Evolutionary conservation across 495 filamentous ascomycete species (phyloP).

Genomic region (Xylaria nigripes): DNA sequence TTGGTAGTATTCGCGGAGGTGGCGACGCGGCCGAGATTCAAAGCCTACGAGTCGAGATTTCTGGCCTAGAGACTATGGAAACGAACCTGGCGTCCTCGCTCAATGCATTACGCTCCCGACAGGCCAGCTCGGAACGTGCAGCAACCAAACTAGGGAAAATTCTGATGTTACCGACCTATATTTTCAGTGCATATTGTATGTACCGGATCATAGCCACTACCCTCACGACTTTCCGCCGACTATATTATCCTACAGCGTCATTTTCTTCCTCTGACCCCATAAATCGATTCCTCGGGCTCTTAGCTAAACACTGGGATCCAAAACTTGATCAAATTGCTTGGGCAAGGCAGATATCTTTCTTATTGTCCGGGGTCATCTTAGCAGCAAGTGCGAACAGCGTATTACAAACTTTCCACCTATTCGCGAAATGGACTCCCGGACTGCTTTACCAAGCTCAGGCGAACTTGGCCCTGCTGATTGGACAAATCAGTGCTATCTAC

Average conservation of each 20-base stretch:
- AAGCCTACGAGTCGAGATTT: slow-evolving; percentile 62
- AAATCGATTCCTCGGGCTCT: slow-evolving; percentile 63
- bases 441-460: slow-evolving; percentile 55
- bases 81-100: slow-evolving; percentile 54
- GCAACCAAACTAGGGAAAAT: slow-evolving; percentile 54
- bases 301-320: slow-evolving; percentile 65
- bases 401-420: slow-evolving; percentile 65
- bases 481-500: slow-evolving; percentile 70
- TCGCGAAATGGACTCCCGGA: slow-evolving; percentile 59
- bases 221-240: slow-evolving; percentile 51
- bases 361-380: slow-evolving; percentile 69
- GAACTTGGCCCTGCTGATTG: slow-evolving; percentile 62
- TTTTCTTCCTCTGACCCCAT: slow-evolving; percentile 68
- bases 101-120: slow-evolving; percentile 46
- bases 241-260: slow-evolving; percentile 40
- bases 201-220: slow-evolving; percentile 65
- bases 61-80: slow-evolving; percentile 71
- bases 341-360: slow-evolving; percentile 69
- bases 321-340: slow-evolving; percentile 61
- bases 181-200: slow-evolving; percentile 66
- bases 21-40: slow-evolving; percentile 55
- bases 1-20: slow-evolving; percentile 55
- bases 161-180: slow-evolving; percentile 49
- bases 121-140: slow-evolving; percentile 52
- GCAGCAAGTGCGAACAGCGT: slow-evolving; percentile 66